Conservation (phyloP, 2,329 filamentous ascomycete species). For the Alternaria triticimaculans region DNA sequence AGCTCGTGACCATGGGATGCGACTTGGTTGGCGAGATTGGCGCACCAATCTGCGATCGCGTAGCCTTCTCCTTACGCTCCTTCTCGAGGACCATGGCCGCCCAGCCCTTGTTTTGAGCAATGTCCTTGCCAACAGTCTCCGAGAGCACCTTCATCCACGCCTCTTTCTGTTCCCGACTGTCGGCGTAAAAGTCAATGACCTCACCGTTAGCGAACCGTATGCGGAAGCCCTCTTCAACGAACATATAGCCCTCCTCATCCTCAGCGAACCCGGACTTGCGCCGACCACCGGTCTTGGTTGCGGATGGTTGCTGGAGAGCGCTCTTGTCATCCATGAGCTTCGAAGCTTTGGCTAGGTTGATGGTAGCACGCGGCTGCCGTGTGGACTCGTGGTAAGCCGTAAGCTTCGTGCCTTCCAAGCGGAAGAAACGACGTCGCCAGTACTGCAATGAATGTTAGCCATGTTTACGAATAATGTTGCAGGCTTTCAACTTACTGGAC, state of each 20-base stretch:
- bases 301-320: conserved; percentile 80
- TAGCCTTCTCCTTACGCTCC: conserved; percentile 47
- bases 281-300: conserved; percentile 75
- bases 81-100: conserved; percentile 65
- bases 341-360: conserved; percentile 91
- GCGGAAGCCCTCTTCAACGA: conserved; percentile 98
- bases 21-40: conserved; percentile 28
- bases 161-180: conserved; percentile 85
- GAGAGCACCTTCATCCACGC: conserved; percentile 90
- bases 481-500: conserved; percentile 72
- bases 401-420: conserved; percentile 85
- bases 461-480: not conserved
- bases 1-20: conserved; percentile 24
- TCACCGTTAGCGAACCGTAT: conserved; percentile 98
- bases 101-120: conserved; percentile 62
- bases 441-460: conserved; percentile 63
- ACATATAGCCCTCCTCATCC: conserved; percentile 99
- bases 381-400: conserved; percentile 97
- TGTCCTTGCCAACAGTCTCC: conserved; percentile 69
- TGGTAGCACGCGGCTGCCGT: conserved; percentile 92
- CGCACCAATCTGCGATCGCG: conserved; percentile 29
- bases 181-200: conserved; percentile 97
- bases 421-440: conserved; percentile 98
- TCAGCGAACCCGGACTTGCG: conserved; percentile 96
- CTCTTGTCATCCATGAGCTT: conserved; percentile 93